Conservation (phyloP, 352 stramenopile species). For the Phytophthora cajani region DNA sequence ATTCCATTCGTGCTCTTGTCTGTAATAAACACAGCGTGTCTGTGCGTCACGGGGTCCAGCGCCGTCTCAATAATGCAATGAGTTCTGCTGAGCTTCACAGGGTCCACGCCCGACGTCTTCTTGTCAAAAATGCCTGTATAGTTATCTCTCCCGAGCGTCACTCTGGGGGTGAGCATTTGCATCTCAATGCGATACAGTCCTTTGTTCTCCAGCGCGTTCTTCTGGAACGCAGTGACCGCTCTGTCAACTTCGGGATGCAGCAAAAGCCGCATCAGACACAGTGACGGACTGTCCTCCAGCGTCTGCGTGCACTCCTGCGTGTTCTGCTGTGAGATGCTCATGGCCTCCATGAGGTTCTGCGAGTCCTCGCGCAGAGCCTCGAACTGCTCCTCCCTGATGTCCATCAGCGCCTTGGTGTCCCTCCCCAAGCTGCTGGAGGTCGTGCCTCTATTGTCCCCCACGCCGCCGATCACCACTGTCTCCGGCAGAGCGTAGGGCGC, state of each 20-base stretch:
- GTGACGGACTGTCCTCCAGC: constrained; percentile 61
- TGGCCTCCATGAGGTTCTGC: constrained; percentile 67
- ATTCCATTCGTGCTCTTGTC: constrained; percentile 81
- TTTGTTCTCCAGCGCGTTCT: constrained; percentile 55
- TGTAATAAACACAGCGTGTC: constrained; percentile 63
- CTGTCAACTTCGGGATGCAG: constrained; percentile 74
- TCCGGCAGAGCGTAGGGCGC: constrained; percentile 20
- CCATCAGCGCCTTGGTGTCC: constrained; percentile 7
- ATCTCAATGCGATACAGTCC: constrained; percentile 70
- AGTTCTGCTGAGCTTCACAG: constrained; percentile 65
- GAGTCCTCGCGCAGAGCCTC: constrained; percentile 52
- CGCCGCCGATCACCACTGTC: not conserved
- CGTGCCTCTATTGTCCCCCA: not conserved
- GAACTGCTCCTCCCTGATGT: constrained; percentile 35
- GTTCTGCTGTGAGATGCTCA: constrained; percentile 81
- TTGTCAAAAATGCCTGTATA: constrained; percentile 66
- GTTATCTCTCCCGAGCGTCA: constrained; percentile 64
- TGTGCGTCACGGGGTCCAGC: constrained; percentile 47
- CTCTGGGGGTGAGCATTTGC: constrained; percentile 48
- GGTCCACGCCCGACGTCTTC: constrained; percentile 60
- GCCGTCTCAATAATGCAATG: constrained; percentile 71
- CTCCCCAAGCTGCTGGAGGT: constrained; percentile 26
- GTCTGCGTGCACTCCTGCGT: constrained; percentile 81
- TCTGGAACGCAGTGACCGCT: constrained; percentile 62
- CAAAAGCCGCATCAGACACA: constrained; percentile 67